Evolutionary conservation across 768 basidiomycete genomes (phyloP).

Genomic region (Psilocybe tampanensis): DNA sequence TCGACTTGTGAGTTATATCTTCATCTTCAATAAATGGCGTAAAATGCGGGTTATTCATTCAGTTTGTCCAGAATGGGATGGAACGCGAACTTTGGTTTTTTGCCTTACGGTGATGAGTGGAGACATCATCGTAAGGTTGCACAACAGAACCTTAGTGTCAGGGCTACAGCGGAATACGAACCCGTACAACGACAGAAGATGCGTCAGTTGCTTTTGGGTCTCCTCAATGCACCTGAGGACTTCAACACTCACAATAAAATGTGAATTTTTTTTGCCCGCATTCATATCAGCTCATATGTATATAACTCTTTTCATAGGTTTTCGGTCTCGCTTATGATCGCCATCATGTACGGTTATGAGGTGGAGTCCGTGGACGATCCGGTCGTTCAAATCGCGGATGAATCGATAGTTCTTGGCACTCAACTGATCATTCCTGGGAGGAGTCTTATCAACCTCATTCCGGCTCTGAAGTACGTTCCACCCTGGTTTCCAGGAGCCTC

Average conservation of each 20-base stretch:
- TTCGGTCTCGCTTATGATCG: slow-evolving; percentile 9
- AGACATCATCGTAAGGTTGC: slow-evolving; percentile 31
- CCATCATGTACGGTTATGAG: slow-evolving; percentile 16
- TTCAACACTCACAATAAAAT: slow-evolving; percentile 12
- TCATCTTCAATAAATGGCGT: too few relatives aligned
- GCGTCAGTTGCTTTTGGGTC: slow-evolving; percentile 28
- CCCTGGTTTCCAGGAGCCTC: slow-evolving; percentile 13
- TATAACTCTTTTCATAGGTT: background rate
- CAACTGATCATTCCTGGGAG: slow-evolving; percentile 10
- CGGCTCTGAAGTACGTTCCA: slow-evolving; percentile 12
- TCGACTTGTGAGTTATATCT: slow-evolving; percentile 4
- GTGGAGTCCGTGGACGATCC: slow-evolving; percentile 12
- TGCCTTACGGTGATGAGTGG: slow-evolving; percentile 36
- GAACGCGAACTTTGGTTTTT: slow-evolving; percentile 33
- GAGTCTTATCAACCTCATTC: slow-evolving; percentile 14
- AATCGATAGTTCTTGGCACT: background rate
- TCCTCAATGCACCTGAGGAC: slow-evolving; percentile 20
- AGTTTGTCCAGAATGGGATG: slow-evolving; percentile 27
- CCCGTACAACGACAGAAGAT: slow-evolving; percentile 31
- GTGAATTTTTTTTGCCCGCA: background rate
- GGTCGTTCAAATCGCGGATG: slow-evolving; percentile 1
- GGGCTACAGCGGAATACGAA: slow-evolving; percentile 26
- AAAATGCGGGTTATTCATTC: background rate
- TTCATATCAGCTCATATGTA: background rate
- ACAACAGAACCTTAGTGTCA: slow-evolving; percentile 36